Evolutionary conservation across 1,284 basidiomycete genomes (phyloP).

Genomic region (Porogramme epimiltina): DNA sequence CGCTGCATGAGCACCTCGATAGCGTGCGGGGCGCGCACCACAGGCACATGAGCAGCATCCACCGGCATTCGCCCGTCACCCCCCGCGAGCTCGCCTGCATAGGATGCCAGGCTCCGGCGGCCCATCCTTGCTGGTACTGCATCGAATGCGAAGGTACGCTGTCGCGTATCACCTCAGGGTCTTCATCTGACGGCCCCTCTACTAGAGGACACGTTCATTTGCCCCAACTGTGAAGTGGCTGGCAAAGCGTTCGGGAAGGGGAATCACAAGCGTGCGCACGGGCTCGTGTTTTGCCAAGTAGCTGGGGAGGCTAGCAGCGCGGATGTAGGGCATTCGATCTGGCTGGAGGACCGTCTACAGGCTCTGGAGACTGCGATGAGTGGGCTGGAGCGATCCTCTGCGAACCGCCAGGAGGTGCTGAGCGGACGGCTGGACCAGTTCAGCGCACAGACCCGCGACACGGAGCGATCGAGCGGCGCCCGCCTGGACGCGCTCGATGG

Average conservation of each 20-base stretch:
- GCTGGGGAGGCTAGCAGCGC: slow-evolving; percentile 8
- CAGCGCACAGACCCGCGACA: too few relatives aligned
- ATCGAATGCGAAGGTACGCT: slow-evolving; percentile 22
- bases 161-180: neutral
- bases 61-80: neutral
- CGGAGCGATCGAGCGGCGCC: neutral
- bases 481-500: neutral
- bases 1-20: neutral
- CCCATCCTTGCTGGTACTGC: slow-evolving; percentile 25
- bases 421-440: neutral
- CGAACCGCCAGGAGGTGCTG: slow-evolving; percentile 12
- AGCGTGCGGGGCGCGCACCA: too few relatives aligned
- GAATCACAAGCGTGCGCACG: slow-evolving; percentile 18
- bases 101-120: slow-evolving; percentile 7
- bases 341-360: slow-evolving; percentile 10
- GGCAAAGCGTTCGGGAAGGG: slow-evolving; percentile 1
- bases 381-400: slow-evolving; percentile 2
- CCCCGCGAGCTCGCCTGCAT: slow-evolving; percentile 9
- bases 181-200: neutral
- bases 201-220: slow-evolving; percentile 18
- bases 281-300: slow-evolving; percentile 13
- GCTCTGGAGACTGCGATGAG: slow-evolving; percentile 11
- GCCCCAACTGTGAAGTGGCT: slow-evolving; percentile 11
- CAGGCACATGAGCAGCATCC: neutral
- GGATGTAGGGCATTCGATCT: slow-evolving; percentile 1